Percentiles rank a stretch among this genome's conserved stretches.
phyloP scores from a whole-genome alignment of 345 rosid species.

The Heritiera littoralis region DNA sequence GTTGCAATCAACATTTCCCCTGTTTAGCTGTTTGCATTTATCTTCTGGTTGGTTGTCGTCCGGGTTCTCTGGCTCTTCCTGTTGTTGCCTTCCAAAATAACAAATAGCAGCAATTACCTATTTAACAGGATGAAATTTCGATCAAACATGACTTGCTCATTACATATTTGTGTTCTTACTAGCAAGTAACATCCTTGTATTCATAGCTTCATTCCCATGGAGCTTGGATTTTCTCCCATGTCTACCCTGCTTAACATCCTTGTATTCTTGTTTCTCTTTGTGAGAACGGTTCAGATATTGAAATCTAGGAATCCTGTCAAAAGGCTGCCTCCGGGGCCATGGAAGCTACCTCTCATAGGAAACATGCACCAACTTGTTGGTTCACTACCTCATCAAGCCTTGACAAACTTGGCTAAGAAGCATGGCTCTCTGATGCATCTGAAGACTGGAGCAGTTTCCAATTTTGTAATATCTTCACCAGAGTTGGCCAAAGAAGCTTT shows the following conservation, averaged over 20 bases:
- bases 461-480: constrained; percentile 16
- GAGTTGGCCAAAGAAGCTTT: constrained; percentile 14
- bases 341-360: constrained; percentile 34
- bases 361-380: constrained; percentile 23
- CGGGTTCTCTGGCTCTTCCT: not conserved
- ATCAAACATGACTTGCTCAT: not conserved
- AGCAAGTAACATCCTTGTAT: not conserved
- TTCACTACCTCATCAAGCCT: not conserved
- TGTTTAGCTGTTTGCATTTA: not conserved
- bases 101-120: not conserved
- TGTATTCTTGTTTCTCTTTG: constrained; percentile 23
- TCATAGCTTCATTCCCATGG: constrained; percentile 15
- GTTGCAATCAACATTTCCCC: too few relatives aligned
- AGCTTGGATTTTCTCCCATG: not conserved
- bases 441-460: not conserved
- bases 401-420: not conserved
- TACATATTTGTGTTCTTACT: not conserved
- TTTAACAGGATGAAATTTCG: not conserved
- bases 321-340: constrained; percentile 40
- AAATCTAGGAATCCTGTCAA: not conserved
- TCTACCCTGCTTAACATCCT: constrained; percentile 14
- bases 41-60: not conserved
- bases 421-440: constrained; percentile 12
- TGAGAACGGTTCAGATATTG: not conserved
- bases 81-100: too few relatives aligned